phyloP scores from a whole-genome alignment of 371 early-diverging fungal genomes.

The Chytridium lagenaria region DNA sequence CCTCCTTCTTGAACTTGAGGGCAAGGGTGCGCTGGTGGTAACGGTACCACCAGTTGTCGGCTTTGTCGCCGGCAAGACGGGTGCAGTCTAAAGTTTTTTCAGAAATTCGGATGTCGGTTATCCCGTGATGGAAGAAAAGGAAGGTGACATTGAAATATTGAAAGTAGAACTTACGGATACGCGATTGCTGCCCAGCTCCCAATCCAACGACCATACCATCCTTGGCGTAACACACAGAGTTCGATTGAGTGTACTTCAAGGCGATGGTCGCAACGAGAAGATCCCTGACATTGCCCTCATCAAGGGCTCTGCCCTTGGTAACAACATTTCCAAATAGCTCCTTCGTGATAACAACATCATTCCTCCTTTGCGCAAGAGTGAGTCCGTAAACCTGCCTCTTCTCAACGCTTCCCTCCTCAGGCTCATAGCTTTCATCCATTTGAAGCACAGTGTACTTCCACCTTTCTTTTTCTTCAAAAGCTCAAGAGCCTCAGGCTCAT shows the following conservation, averaged over 20 bases:
- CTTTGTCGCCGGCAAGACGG: constrained; percentile 97
- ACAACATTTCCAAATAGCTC: constrained; percentile 85
- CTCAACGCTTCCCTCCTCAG: constrained; percentile 70
- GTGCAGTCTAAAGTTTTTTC: too few species aligned
- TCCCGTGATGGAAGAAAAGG: too few species aligned
- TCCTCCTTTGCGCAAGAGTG: constrained; percentile 88
- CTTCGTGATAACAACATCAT: constrained; percentile 76
- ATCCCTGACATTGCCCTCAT: constrained; percentile 77
- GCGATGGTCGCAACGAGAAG: constrained; percentile 96
- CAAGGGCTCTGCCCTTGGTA: constrained; percentile 72
- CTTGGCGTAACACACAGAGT: constrained; percentile 97
- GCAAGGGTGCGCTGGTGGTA: constrained; percentile 91
- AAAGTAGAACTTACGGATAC: constrained; percentile 69
- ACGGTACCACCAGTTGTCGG: constrained; percentile 97
- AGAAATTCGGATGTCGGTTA: too few species aligned
- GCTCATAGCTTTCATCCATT: constrained; percentile 91
- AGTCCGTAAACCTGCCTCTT: constrained; percentile 95
- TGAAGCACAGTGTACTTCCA: constrained; percentile 90
- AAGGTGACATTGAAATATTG: too few species aligned
- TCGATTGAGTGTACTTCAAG: constrained; percentile 97
- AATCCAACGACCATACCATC: constrained; percentile 98
- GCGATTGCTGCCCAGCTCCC: constrained; percentile 97
- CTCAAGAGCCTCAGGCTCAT: constrained; percentile 85
- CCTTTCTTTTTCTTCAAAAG: constrained; percentile 92
- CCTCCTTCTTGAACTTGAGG: constrained; percentile 77